A percentile compares a stretch with the other conserved stretches of the same genome.
phyloP scores from a whole-genome alignment of 257 asterid genomes.

The Nicotiana attenuata region DNA sequence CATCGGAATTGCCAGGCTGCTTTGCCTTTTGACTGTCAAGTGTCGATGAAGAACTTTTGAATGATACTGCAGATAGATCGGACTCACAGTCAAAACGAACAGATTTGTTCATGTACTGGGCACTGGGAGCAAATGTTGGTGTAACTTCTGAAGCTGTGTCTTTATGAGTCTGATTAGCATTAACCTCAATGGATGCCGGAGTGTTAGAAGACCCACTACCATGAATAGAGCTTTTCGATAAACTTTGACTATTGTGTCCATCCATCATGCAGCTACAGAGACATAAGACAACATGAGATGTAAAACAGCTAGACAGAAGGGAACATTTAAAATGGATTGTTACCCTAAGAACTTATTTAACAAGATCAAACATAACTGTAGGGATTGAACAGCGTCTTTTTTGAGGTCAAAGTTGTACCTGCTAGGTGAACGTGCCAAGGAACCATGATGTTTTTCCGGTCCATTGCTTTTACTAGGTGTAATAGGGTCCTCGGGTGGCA shows the following conservation, averaged over 20 bases:
- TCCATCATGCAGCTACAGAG: constrained; percentile 50
- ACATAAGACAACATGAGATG: neutral
- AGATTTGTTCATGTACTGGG: constrained; percentile 31
- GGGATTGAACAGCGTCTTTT: neutral
- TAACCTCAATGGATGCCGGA: neutral
- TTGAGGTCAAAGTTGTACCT: constrained; percentile 38
- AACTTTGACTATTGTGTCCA: constrained; percentile 27
- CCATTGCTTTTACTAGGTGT: constrained; percentile 41
- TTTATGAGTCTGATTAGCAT: constrained; percentile 10
- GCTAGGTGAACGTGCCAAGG: constrained; percentile 51
- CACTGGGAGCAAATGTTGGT: constrained; percentile 30
- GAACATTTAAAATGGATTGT: neutral
- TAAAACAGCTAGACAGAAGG: neutral
- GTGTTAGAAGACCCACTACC: constrained; percentile 8
- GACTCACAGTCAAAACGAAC: constrained; percentile 40
- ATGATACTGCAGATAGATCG: constrained; percentile 31
- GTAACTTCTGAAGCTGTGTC: constrained; percentile 30
- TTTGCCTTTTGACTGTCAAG: constrained; percentile 28
- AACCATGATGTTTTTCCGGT: constrained; percentile 29
- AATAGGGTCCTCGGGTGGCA: constrained; percentile 34
- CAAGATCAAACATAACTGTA: neutral
- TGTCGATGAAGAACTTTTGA: constrained; percentile 44
- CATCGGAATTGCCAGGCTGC: constrained; percentile 23
- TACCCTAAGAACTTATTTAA: neutral
- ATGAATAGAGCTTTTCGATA: constrained; percentile 28